Base-by-base conservation (phyloP, 495 filamentous ascomycete genomes). In the Talaromyces stipitatus region DNA sequence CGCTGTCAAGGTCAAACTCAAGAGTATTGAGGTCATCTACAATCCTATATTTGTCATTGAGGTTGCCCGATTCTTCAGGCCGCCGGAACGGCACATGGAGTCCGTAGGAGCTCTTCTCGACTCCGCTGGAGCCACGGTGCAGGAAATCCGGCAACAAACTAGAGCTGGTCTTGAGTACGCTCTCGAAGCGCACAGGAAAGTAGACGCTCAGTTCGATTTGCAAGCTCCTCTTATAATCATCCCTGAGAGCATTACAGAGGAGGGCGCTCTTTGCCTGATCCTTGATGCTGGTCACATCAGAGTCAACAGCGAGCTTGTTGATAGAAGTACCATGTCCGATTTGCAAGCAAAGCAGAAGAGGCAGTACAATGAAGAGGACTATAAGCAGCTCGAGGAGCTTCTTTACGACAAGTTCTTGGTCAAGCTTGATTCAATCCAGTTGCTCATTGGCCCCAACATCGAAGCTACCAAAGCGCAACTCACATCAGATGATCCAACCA, bases 361-460 rank as follows among this genome's bases (percentile, higher is more conserved):
- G 30, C 78, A 87, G 32, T 96, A 92, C 68, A 94, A 85, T 33
- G 90, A 95, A 26, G 85, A 92, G 48, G 95, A 98, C 66, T 89
- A 89, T 68, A 86, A 86, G 66, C 80, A 83, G 50, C 82, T 98
- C 10, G 90, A 97, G 66, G 84, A 85, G 30, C 76, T 97, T 59
- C 91, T 98, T 82, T 98, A 98, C 64, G 94, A 98, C 75, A 90
- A 91, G 38, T 98, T 97, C 71, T 69, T 87, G 29, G 80, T 98
- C 63, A 95, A 94, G 63, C 77, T 98, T 24, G 86, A 95, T 50
- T 92, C 91, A 0, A 98, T 94, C 0, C 94, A 98, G 66, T 82
- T 98, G 56, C 78, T 98, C 23, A 95, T 98, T 59, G 94, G 94
- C 5, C 90, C 94, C n/a, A 91, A 91, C 0, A 86, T 98, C 41